Evolutionary conservation across 2,329 filamentous ascomycete genomes (phyloP).

Genomic region (Epichloe gansuensis): DNA sequence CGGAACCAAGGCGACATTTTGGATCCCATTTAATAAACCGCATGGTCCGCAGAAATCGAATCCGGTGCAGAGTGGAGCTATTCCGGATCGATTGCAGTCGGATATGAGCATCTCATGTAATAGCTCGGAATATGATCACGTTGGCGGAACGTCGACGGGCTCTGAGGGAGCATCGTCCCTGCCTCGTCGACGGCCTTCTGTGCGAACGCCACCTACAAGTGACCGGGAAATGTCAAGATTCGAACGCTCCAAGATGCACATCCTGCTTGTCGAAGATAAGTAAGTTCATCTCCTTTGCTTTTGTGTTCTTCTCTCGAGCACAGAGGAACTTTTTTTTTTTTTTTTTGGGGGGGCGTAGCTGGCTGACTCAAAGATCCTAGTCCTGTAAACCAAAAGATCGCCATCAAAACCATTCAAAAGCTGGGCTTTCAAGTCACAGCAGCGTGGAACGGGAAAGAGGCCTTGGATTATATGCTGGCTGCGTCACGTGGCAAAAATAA

Average conservation of each 20-base stretch:
- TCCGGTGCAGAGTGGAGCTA: conserved; percentile 48
- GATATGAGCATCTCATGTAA: conserved; percentile 54
- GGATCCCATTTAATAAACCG: conserved; percentile 64
- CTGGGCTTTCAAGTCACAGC: conserved; percentile 60
- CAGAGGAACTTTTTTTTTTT: neutral
- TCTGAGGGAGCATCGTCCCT: conserved; percentile 16
- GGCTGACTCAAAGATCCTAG: conserved; percentile 16
- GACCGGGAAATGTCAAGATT: conserved; percentile 38
- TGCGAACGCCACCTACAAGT: conserved; percentile 23
- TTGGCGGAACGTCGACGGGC: conserved; percentile 27
- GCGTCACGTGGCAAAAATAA: conserved; percentile 36
- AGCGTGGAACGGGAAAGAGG: conserved; percentile 69
- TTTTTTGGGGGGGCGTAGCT: neutral
- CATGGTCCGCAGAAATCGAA: conserved; percentile 35
- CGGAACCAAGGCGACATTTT: conserved; percentile 65
- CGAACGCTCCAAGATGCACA: conserved; percentile 51
- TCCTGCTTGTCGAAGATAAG: conserved; percentile 78
- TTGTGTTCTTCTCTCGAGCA: neutral
- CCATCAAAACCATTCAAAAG: conserved; percentile 61
- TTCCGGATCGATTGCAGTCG: conserved; percentile 55
- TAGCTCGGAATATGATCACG: conserved; percentile 49
- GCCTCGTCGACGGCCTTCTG: conserved; percentile 21
- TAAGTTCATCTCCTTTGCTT: conserved; percentile 25
- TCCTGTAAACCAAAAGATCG: conserved; percentile 63
- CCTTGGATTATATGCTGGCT: conserved; percentile 56